Percentiles rank a stretch among this genome's conserved stretches.
phyloP scores from a whole-genome alignment of 768 basidiomycete species.

The Candolleomyces aberdarensis region DNA sequence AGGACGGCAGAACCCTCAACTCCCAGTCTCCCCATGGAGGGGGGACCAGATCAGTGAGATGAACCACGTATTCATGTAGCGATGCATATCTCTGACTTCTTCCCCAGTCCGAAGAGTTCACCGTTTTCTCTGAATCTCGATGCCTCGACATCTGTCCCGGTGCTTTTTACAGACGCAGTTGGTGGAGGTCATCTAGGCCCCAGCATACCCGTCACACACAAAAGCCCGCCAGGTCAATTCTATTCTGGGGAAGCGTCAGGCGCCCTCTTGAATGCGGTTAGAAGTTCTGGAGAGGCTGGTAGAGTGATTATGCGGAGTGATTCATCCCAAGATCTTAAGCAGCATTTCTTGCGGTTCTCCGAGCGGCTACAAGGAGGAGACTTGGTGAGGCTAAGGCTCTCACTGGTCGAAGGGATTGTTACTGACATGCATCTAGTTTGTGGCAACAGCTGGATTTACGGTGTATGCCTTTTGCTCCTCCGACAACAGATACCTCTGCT shows the following conservation, averaged over 20 bases:
- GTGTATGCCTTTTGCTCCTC: constrained; percentile 62
- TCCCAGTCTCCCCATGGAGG: background rate
- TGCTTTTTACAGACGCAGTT: constrained; percentile 41
- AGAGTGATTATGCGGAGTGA: constrained; percentile 36
- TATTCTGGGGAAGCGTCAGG: constrained; percentile 46
- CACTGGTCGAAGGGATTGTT: background rate
- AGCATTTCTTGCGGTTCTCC: constrained; percentile 46
- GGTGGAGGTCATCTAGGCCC: constrained; percentile 28
- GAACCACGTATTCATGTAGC: background rate
- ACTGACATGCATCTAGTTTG: constrained; percentile 39
- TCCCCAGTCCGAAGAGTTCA: constrained; percentile 23
- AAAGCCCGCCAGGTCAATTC: constrained; percentile 57
- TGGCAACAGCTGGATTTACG: constrained; percentile 48
- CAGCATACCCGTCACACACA: constrained; percentile 35
- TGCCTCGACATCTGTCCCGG: constrained; percentile 46
- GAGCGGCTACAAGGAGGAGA: constrained; percentile 50
- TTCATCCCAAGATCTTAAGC: constrained; percentile 40
- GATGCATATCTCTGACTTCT: background rate
- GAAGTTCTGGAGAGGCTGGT: constrained; percentile 48
- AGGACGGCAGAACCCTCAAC: constrained; percentile 34
- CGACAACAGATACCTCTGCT: constrained; percentile 39
- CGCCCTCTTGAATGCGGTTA: constrained; percentile 51
- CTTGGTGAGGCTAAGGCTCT: constrained; percentile 38
- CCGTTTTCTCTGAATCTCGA: constrained; percentile 50
- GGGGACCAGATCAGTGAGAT: constrained; percentile 26